Conservation (phyloP, 2,329 filamentous ascomycete genomes). For the Venturia pyrina region DNA sequence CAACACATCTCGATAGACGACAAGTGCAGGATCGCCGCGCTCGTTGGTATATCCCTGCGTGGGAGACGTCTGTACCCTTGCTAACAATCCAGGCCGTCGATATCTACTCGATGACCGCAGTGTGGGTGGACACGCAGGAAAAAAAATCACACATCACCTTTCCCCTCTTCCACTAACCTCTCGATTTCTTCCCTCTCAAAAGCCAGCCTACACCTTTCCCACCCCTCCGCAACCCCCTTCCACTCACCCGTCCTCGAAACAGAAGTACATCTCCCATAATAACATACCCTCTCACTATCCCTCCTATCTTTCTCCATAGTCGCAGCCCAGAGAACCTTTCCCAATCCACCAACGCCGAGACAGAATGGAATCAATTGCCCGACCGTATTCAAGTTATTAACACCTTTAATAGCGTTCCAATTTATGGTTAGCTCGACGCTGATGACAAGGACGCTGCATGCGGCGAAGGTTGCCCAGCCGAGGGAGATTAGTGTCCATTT, state of each 20-base stretch:
- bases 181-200: background rate
- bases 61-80: too few species aligned
- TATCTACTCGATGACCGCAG: too few species aligned
- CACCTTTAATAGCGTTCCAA: conserved; percentile 19
- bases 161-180: too few species aligned
- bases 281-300: background rate
- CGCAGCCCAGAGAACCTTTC: conserved; percentile 13
- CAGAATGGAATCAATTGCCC: conserved; percentile 18
- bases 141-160: too few species aligned
- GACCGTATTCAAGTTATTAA: conserved; percentile 15
- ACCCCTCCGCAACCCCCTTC: conserved; percentile 6
- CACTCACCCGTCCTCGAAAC: background rate
- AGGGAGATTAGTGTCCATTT: background rate
- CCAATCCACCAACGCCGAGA: conserved; percentile 16
- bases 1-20: too few species aligned
- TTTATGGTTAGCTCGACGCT: conserved; percentile 17
- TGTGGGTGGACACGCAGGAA: too few species aligned
- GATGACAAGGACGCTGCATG: conserved; percentile 14
- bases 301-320: background rate
- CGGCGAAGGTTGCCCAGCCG: conserved; percentile 5
- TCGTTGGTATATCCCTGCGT: too few species aligned
- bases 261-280: conserved; percentile 3
- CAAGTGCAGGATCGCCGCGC: too few species aligned
- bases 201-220: background rate
- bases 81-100: too few species aligned